Conservation (phyloP, 495 filamentous ascomycete species). For the Xylaria venustula region DNA sequence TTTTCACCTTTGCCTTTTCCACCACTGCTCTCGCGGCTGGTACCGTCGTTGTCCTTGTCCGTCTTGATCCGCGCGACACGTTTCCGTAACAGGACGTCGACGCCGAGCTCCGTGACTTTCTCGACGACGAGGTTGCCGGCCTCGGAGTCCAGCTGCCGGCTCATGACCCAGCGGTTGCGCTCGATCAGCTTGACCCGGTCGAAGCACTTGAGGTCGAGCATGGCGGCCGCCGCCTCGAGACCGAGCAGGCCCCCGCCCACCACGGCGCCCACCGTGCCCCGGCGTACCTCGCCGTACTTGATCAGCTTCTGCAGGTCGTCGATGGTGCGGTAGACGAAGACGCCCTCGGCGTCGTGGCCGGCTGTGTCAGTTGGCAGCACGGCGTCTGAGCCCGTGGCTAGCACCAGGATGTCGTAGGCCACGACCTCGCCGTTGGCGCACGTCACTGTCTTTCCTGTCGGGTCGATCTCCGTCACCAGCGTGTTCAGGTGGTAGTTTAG, state of each 20-base stretch:
- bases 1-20: no score
- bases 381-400: constrained; percentile 91
- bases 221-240: constrained; percentile 90
- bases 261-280: constrained; percentile 70
- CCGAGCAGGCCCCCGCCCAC: constrained; percentile 92
- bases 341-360: constrained; percentile 79
- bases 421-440: constrained; percentile 71
- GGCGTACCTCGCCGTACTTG: constrained; percentile 61
- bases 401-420: constrained; percentile 83
- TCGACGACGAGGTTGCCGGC: constrained; percentile 83
- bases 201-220: constrained; percentile 85
- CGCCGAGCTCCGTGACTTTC: constrained; percentile 74
- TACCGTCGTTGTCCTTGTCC: constrained; percentile 61
- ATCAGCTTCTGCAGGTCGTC: constrained; percentile 83
- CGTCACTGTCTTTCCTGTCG: constrained; percentile 61
- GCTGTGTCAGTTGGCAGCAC: constrained; percentile 78
- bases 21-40: no score
- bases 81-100: constrained; percentile 82
- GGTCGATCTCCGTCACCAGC: constrained; percentile 67
- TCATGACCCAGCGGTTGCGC: constrained; percentile 85
- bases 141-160: constrained; percentile 81
- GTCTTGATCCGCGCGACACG: constrained; percentile 68
- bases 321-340: constrained; percentile 95
- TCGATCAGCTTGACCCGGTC: constrained; percentile 81
- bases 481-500: constrained; percentile 86